Percentiles rank a stretch among this genome's conserved stretches.
Evolutionary conservation across 768 basidiomycete species (phyloP).

Genomic region (Rhizopogon vulgaris): DNA sequence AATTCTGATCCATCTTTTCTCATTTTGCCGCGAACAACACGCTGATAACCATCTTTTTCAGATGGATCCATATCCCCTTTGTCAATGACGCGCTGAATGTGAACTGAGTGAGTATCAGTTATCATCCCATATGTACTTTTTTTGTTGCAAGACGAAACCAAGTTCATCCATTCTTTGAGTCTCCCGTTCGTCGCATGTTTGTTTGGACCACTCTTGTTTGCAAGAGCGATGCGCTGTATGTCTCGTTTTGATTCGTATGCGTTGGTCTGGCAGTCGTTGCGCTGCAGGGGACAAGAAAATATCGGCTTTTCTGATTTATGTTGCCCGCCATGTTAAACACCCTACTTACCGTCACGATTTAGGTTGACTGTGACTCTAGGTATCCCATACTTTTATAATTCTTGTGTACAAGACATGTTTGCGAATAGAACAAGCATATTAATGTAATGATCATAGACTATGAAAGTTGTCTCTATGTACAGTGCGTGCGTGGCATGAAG

Average conservation of each 20-base stretch:
- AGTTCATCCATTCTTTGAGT: slow-evolving; percentile 87
- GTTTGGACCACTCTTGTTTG: slow-evolving; percentile 29
- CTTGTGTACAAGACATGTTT: not conserved
- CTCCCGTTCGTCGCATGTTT: slow-evolving; percentile 30
- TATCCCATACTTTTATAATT: not conserved
- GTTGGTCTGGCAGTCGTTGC: slow-evolving; percentile 29
- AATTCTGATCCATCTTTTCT: slow-evolving; percentile 38
- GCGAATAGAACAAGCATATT: not conserved
- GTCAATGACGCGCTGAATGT: not conserved
- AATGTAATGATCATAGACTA: not conserved
- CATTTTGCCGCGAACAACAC: not conserved
- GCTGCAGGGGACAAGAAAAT: slow-evolving; percentile 47
- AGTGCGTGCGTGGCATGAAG: not conserved
- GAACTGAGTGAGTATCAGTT: slow-evolving; percentile 5
- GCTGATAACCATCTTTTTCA: slow-evolving; percentile 2
- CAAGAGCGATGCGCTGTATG: slow-evolving; percentile 28
- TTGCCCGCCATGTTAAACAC: not conserved
- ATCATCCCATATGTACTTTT: not conserved
- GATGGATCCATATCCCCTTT: not conserved
- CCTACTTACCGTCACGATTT: not conserved
- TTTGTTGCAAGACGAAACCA: slow-evolving; percentile 51
- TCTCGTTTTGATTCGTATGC: slow-evolving; percentile 46
- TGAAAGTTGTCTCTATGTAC: not conserved
- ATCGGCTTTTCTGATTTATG: slow-evolving; percentile 57
- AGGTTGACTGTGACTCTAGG: not conserved